Conservation (phyloP, 192 early-diverging fungal species). For the Coemansia sp. region DNA sequence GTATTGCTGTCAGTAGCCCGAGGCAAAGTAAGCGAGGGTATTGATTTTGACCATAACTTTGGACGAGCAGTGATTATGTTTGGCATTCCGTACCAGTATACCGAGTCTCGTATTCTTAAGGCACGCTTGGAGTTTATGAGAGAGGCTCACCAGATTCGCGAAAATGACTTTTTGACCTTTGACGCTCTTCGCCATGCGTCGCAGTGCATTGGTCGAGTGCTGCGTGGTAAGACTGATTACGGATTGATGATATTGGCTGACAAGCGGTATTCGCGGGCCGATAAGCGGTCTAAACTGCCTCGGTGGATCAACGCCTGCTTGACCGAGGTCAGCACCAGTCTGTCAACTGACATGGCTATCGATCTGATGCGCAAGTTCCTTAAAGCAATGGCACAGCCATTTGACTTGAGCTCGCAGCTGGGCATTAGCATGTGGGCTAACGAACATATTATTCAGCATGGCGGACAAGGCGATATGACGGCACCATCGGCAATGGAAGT, state of each 20-base stretch:
- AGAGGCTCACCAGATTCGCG: constrained; percentile 88
- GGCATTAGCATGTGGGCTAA: constrained; percentile 86
- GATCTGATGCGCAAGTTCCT: constrained; percentile 89
- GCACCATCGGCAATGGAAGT: constrained; percentile 16
- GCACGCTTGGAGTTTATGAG: constrained; percentile 93
- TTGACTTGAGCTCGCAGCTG: constrained; percentile 72
- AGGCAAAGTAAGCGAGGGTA: constrained; percentile 99
- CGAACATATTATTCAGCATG: constrained; percentile 62
- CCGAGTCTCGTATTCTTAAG: constrained; percentile 91
- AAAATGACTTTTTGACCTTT: constrained; percentile 99
- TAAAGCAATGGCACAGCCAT: constrained; percentile 93
- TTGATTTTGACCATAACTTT: constrained; percentile 99
- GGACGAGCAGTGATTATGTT: constrained; percentile 99
- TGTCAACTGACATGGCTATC: constrained; percentile 97
- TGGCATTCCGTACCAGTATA: constrained; percentile 99
- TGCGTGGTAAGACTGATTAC: constrained; percentile 98
- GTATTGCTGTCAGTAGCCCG: constrained; percentile 96
- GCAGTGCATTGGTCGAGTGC: constrained; percentile 96
- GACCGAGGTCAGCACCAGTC: constrained; percentile 81
- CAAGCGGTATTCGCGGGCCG: constrained; percentile 90
- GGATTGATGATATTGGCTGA: constrained; percentile 99
- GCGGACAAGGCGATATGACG: constrained; percentile 15
- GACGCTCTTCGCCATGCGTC: constrained; percentile 99
- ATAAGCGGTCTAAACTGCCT: constrained; percentile 94
- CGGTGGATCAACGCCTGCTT: constrained; percentile 94